Evolutionary conservation across 352 stramenopile species (phyloP), one percentile per base, ranked within the genome.

Genomic region (Phytophthora syringae): DNA sequence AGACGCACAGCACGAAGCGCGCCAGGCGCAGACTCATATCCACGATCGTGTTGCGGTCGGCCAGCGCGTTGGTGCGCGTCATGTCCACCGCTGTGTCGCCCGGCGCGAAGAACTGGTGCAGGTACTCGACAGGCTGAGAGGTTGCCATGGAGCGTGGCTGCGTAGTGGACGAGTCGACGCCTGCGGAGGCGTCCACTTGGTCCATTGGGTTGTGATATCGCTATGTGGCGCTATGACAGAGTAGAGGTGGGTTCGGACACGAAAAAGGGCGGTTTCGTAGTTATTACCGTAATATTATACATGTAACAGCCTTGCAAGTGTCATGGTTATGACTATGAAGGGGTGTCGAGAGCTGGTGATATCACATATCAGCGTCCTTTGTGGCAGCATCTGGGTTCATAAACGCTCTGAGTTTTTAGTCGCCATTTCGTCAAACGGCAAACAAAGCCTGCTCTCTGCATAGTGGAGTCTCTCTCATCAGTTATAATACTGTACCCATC

Each of bases 21-120:
- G 53, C 42, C 2, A 74, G 67, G 27, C 78, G 75, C 48, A 87
- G 68, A 57, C 72, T 76, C 72, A 84, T 84, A 65, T 82, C 70
- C 48, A 87, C 77, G 64, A 86, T 88, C 27, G 79, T 86, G 65
- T 84, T 79, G 64, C 74, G 72, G 49, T 87, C 76, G n/a, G 73
- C 65, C 52, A 84, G 58, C 61, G 67, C 61, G 52, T 83, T 84
- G 25, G 76, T 80, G 22, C 64, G 71, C 9, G 57, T 16, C 59
- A 76, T 65, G 43, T 79, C 73, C 37, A 48, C 55, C 24, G 52
- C 49, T 0, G 53, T 45, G 13, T 72, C 68, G 39, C 12, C 37
- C 13, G 44, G 42, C 21, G 53, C 47, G 27, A 67, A 58, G 59
- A 57, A 70, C 58, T 47, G 64, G 12, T 73, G 64, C 50, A 70